Evolutionary conservation across 1,284 basidiomycete species (phyloP).

Genomic region (Cronartium ribicola): DNA sequence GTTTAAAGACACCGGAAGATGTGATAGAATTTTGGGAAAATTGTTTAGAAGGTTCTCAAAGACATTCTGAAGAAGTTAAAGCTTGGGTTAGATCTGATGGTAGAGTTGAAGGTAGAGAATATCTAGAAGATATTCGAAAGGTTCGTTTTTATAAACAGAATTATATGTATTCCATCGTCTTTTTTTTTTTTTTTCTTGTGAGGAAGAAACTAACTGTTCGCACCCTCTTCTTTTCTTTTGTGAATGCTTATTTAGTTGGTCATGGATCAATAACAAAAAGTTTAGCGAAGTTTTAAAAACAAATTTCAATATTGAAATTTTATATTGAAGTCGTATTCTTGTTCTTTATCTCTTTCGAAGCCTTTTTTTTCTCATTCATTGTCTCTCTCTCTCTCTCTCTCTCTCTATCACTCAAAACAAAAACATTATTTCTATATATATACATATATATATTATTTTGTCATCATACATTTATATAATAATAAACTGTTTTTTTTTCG

Average conservation of each 20-base stretch:
- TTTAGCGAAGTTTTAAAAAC: too few species aligned
- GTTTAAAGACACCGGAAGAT: constrained; percentile 55
- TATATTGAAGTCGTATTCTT: too few species aligned
- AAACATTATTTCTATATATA: too few species aligned
- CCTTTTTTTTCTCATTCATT: too few species aligned
- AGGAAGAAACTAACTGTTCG: not conserved
- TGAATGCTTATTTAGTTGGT: constrained; percentile 11
- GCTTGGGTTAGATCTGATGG: constrained; percentile 58
- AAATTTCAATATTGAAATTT: too few species aligned
- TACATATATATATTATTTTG: too few species aligned
- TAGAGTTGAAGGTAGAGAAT: constrained; percentile 6
- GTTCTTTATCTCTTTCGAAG: too few species aligned
- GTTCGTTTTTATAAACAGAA: constrained; percentile 5
- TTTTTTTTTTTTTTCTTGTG: not conserved
- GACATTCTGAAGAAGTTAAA: constrained; percentile 73
- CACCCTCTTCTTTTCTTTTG: not conserved
- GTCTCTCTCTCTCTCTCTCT: too few species aligned
- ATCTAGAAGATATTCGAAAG: constrained; percentile 38
- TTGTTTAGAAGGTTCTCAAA: constrained; percentile 69
- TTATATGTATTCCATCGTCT: not conserved
- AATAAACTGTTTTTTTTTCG: too few species aligned
- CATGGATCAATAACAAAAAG: constrained; percentile 1
- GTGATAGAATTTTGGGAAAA: constrained; percentile 66
- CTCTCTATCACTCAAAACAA: too few species aligned
- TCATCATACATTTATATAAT: too few species aligned